Evolutionary conservation across 306 rosid species (phyloP), one percentile per base, ranked within the genome.

Genomic region (Lathyrus aphaca): DNA sequence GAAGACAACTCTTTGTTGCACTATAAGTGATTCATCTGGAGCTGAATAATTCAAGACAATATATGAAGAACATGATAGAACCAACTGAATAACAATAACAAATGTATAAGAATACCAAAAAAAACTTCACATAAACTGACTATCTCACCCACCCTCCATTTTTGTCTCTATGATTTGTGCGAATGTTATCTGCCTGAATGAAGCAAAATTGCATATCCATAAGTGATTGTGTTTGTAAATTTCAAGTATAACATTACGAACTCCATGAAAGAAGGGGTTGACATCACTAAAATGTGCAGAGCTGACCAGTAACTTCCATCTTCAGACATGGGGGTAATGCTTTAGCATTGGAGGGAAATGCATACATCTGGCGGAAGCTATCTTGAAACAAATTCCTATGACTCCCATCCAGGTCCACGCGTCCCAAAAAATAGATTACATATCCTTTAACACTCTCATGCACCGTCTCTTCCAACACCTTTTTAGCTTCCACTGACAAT

Each of bases 241-340:
- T 53, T 18, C 57, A 50, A 64, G 45, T 61, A 29, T 54, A 66
- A 94, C 99, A 94, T 94, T 30, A 86, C 48, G 66, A 94, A 91
- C 83, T 91, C 97, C 77, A 86, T 77, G 84, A 91, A 94, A 64
- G 97, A 94, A 44, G 91, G 95, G 73, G 99, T 91, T 77, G 99
- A 97, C 97, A 94, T 91, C 87, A 94, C 92, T 97, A 97, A 94
- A 71, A 91, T 94, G 73, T 91, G 99, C 81, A 91, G 80, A 14
- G 90, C 85, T 73, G 96, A 88, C 97, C 99, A 94, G 73, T 78
- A 80, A 75, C 86, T 95, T 63, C 92, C 96, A 73, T 89, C 96
- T 63, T 91, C 96, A 68, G 96, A 96, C 97, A 94, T 87, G 76
- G 97, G 92, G 97, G 97, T 69, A 94, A 97, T 68, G 91, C 97